Evolutionary conservation across 352 stramenopile genomes (phyloP), one percentile per base, ranked within the genome.

Genomic region (Globisporangium takayamanum): DNA sequence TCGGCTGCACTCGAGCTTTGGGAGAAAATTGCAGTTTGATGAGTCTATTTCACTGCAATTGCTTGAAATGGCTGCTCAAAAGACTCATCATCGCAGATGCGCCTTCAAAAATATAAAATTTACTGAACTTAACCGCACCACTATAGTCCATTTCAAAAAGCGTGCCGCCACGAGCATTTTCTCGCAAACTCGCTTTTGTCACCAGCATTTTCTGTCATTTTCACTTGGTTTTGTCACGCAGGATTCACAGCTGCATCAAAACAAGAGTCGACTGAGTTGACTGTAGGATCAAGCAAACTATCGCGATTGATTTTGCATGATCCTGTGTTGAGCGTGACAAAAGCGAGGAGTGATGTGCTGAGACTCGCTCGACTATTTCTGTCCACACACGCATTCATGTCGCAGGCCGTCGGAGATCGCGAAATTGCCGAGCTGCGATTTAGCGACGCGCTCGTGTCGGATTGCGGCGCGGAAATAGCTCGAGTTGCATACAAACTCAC

Each of bases 141-240:
- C 22, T 33, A 33, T 16, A 44, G 15, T 18, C 12, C 2, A 44
- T 14, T 44, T 4, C 49, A 25, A 5, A 54, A 54, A 44, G 16
- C 33, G 28, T 15, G n/a, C 16, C 26, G 28, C 36, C 51, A 57
- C 51, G 22, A 57, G 16, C 37, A 57, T 57, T 8, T 46, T 46
- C 18, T 46, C 5, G 33, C 33, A 46, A 44, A 25, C 20, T 33
- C 28, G 28, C 28, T 33, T 33, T 33, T 33, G 28, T 33, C 28
- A 33, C 28, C 2, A 33, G 28, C 28, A 33, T 33, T 33, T 33
- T 33, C 28, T 44, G 49, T 39, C 49, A 26, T 12, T 44, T 11
- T 18, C 10, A 54, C 20, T 18, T 15, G 16, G 41, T 39, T 39
- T 39, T 39, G 33, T 10, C 33, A 39, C 33, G 33, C 33, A 39